phyloP scores from a whole-genome alignment of 345 rosid genomes.

The Boechera stricta region DNA sequence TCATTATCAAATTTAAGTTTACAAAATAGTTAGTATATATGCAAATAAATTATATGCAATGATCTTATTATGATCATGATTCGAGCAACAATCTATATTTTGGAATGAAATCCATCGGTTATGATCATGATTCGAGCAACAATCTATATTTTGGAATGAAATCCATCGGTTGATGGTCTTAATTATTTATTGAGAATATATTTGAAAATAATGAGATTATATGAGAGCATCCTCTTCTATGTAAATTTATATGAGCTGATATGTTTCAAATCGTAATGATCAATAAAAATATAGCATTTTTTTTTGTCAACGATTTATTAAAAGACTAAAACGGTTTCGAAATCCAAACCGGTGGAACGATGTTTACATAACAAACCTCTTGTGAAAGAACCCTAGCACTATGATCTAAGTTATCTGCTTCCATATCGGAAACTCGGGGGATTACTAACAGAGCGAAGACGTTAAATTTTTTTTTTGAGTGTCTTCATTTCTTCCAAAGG shows the following conservation, averaged over 20 bases:
- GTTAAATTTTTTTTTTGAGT: too few relatives aligned
- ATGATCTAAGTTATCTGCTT: too few relatives aligned
- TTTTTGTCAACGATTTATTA: too few relatives aligned
- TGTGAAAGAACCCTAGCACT: too few relatives aligned
- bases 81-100: background rate
- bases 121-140: background rate
- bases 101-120: background rate
- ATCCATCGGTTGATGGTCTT: background rate
- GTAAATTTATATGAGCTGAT: background rate
- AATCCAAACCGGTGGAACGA: too few relatives aligned
- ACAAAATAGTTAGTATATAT: background rate
- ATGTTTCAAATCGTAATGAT: background rate
- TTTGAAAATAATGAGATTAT: background rate
- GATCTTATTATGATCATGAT: conserved; percentile 5
- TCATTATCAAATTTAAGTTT: background rate
- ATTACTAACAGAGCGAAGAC: too few relatives aligned
- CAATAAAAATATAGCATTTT: background rate
- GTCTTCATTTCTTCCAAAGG: too few relatives aligned
- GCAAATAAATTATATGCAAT: background rate
- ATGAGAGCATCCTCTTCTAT: background rate
- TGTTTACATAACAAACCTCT: too few relatives aligned
- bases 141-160: background rate
- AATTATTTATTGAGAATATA: background rate
- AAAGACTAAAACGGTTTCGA: too few relatives aligned
- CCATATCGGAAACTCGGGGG: too few relatives aligned